Conservation (phyloP, 139 green algal genomes). For the Haematococcus lacustris region DNA sequence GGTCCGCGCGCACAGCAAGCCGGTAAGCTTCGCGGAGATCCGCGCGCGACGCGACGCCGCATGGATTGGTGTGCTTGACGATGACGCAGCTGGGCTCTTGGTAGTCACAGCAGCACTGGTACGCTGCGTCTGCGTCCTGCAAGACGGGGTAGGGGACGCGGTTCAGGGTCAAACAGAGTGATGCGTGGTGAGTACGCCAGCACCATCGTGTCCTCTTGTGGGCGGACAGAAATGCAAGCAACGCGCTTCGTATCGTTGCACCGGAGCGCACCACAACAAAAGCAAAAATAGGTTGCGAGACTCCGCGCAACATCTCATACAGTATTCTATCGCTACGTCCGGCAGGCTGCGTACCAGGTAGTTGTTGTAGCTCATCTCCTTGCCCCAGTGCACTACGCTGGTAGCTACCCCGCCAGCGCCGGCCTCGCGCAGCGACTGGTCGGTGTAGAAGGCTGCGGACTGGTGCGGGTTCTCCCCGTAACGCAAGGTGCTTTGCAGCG, state of each 20-base stretch:
- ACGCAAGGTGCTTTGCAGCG: conserved; percentile 61
- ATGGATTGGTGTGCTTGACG: conserved; percentile 99
- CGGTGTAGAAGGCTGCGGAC: conserved; percentile 91
- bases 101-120: conserved; percentile 51
- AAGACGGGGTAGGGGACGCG: not conserved
- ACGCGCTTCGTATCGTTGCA: too few relatives aligned
- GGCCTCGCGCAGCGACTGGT: conserved; percentile 77
- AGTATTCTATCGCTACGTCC: too few relatives aligned
- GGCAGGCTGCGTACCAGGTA: conserved; percentile 82
- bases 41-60: conserved; percentile 70
- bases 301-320: too few relatives aligned
- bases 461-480: conserved; percentile 97
- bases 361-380: conserved; percentile 99
- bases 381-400: conserved; percentile 81
- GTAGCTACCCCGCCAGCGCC: conserved; percentile 74
- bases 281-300: too few relatives aligned
- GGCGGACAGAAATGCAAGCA: too few relatives aligned
- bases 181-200: too few relatives aligned
- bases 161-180: too few relatives aligned
- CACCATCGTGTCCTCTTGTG: too few relatives aligned
- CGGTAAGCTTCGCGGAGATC: conserved; percentile 91
- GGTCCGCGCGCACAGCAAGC: conserved; percentile 87
- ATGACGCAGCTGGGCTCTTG: conserved; percentile 85
- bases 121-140: conserved; percentile 78
- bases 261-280: too few relatives aligned